Evolutionary conservation across 495 filamentous ascomycete genomes (phyloP).

Genomic region (Pseudevernia furfuracea): DNA sequence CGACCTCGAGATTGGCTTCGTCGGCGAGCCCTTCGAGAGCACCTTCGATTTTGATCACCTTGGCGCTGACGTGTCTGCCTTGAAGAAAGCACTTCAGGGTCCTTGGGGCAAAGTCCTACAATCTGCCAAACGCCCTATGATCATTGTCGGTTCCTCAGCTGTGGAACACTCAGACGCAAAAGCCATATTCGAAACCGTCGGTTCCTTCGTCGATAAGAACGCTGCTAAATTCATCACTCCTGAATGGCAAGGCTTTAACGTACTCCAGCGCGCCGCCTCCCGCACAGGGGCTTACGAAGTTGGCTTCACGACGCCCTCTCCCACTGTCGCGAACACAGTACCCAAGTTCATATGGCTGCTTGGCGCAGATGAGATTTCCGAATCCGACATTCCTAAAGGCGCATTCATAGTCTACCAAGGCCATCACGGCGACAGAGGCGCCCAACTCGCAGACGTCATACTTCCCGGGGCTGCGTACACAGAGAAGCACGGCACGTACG

Average conservation of each 20-base stretch:
- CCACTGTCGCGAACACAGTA: constrained; percentile 65
- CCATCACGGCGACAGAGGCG: constrained; percentile 91
- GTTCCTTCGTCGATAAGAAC: constrained; percentile 86
- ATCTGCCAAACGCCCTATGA: constrained; percentile 87
- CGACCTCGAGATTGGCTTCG: constrained; percentile 84
- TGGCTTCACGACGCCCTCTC: constrained; percentile 79
- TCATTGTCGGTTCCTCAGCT: constrained; percentile 83
- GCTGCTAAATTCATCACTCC: constrained; percentile 74
- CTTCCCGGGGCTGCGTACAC: constrained; percentile 93
- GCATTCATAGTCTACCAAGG: constrained; percentile 97
- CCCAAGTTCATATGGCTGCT: constrained; percentile 97
- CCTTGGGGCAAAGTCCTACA: constrained; percentile 84
- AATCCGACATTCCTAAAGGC: constrained; percentile 78
- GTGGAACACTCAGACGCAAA: constrained; percentile 85
- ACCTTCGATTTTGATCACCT: constrained; percentile 92
- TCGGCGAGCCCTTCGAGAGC: constrained; percentile 83
- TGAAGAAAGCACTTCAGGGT: constrained; percentile 81
- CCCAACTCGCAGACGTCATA: constrained; percentile 86
- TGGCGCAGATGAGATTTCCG: constrained; percentile 81
- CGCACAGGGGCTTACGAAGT: constrained; percentile 89
- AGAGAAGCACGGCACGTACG: constrained; percentile 91
- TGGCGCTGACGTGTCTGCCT: constrained; percentile 61
- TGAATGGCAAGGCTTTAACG: constrained; percentile 96
- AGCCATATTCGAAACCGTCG: constrained; percentile 83
- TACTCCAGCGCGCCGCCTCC: constrained; percentile 88